Conservation (phyloP, 202 grass and related monocot genomes). For the Eragrostis tef region DNA sequence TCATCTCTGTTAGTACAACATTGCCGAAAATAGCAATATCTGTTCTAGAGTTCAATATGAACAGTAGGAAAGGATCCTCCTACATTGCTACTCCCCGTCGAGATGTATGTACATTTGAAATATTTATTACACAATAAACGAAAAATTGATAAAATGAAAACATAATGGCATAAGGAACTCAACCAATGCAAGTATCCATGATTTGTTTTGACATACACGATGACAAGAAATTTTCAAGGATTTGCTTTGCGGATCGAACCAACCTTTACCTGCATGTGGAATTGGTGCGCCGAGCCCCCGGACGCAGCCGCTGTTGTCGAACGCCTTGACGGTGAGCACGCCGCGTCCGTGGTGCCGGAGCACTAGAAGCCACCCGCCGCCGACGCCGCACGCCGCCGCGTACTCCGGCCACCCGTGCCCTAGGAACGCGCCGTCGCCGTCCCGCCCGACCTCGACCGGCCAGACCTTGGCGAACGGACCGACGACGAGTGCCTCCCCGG, state of each 20-base stretch:
- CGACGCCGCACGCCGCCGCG: conserved; percentile 24
- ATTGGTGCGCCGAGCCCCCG: conserved; percentile 11
- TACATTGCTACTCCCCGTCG: no score
- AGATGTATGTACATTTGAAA: no score
- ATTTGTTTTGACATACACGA: no score
- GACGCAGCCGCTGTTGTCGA: conserved; percentile 37
- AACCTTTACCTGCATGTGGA: neutral
- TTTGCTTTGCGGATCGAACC: neutral
- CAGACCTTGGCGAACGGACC: conserved; percentile 47
- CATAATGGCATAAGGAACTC: no score
- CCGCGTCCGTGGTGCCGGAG: conserved; percentile 40
- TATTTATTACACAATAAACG: no score
- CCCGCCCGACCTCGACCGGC: conserved; percentile 5
- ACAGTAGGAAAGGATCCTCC: no score
- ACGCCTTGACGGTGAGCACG: conserved; percentile 49
- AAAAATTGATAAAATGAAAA: no score
- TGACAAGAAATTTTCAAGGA: neutral
- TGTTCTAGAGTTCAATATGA: no score
- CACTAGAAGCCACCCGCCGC: conserved; percentile 44
- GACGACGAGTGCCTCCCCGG: neutral
- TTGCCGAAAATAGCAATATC: no score
- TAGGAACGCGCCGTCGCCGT: conserved; percentile 46
- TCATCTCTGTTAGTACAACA: no score
- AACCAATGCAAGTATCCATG: no score
- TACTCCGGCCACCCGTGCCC: conserved; percentile 47